Conservation (phyloP, 192 early-diverging fungal genomes). For the Coemansia umbellata region DNA sequence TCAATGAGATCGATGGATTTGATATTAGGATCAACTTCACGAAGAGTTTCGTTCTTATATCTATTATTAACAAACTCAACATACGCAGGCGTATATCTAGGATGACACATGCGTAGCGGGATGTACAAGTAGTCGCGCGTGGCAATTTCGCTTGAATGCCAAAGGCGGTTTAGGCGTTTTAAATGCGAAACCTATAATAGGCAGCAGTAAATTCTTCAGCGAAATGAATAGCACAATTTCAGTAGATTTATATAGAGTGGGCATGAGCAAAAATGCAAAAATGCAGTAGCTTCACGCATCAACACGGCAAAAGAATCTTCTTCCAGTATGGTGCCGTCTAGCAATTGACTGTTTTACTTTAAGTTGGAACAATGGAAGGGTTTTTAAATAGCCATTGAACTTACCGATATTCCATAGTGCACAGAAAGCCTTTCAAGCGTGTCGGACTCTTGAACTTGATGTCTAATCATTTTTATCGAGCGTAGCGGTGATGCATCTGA, state of each 20-base stretch:
- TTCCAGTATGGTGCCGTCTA: too few species aligned
- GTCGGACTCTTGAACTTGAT: constrained; percentile 13
- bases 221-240: too few species aligned
- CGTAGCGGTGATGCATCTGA: constrained; percentile 1
- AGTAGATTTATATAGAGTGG: too few species aligned
- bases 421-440: constrained; percentile 38
- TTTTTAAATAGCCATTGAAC: constrained; percentile 6
- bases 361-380: too few species aligned
- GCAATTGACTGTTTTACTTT: too few species aligned
- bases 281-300: too few species aligned
- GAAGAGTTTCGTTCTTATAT: not conserved
- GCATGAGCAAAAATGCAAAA: too few species aligned
- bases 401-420: constrained; percentile 34
- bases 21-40: not conserved
- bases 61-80: constrained; percentile 22
- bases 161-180: constrained; percentile 45
- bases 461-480: constrained; percentile 43
- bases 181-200: constrained; percentile 31
- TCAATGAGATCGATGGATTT: constrained; percentile 29
- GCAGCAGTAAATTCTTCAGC: constrained; percentile 4
- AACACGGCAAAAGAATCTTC: too few species aligned
- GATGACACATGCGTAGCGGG: constrained; percentile 39
- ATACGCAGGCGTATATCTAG: constrained; percentile 18
- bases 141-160: constrained; percentile 38
- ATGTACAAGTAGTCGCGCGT: constrained; percentile 36